phyloP scores from a whole-genome alignment of 164 flowering plant genomes.

The Malania oleifera region DNA sequence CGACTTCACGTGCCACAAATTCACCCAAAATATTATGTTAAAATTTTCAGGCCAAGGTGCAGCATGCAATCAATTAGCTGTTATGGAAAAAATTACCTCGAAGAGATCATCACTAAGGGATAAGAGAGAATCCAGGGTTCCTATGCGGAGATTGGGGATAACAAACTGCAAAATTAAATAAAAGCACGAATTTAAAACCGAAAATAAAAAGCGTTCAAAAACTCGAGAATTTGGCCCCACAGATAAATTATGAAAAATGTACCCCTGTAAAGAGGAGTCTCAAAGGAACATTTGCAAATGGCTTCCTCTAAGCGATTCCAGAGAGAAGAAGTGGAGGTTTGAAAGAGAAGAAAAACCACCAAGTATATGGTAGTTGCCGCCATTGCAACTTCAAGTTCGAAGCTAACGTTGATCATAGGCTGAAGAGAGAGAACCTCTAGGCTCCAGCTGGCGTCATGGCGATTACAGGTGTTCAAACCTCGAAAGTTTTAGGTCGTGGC shows the following conservation, averaged over 20 bases:
- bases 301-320: constrained; percentile 81
- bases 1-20: constrained; percentile 40
- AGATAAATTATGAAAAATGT: too few species aligned
- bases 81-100: constrained; percentile 41
- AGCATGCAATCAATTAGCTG: neutral
- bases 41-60: too few species aligned
- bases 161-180: constrained; percentile 63
- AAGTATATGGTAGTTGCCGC: constrained; percentile 85
- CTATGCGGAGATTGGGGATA: constrained; percentile 88
- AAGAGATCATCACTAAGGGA: constrained; percentile 87
- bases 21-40: too few species aligned
- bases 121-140: constrained; percentile 93
- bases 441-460: too few species aligned
- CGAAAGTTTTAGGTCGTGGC: too few species aligned
- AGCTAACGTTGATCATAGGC: too few species aligned
- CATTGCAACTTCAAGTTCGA: constrained; percentile 31
- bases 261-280: constrained; percentile 87
- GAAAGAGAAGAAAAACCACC: constrained; percentile 82
- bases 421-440: too few species aligned
- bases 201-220: constrained; percentile 3
- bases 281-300: constrained; percentile 84
- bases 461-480: too few species aligned
- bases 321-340: constrained; percentile 48
- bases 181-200: neutral
- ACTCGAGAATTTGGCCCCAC: too few species aligned